Percentiles rank a stretch among this genome's conserved stretches.
These are phyloP conservation scores for Boletellus dicymbophilus DNA, from an alignment of 1,284 basidiomycete genomes.

Conservation along the genomic window DNA sequence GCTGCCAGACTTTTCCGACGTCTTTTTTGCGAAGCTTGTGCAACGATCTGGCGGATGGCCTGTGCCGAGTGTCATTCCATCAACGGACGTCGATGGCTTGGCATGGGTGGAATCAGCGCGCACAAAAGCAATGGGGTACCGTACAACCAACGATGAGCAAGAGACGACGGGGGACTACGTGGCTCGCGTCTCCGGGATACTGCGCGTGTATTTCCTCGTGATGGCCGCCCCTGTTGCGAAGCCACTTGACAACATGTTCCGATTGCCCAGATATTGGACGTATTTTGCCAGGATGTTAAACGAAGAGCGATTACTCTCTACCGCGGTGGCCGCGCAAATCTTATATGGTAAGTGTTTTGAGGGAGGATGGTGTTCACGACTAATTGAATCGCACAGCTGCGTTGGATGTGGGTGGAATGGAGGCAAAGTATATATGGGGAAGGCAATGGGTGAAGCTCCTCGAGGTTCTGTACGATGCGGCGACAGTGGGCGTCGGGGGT, in stretches of 20 bases:
- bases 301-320: conserved; percentile 50
- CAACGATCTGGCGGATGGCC: conserved; percentile 80
- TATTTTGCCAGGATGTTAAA: conserved; percentile 65
- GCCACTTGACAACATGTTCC: conserved; percentile 55
- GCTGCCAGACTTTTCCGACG: conserved; percentile 55
- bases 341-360: conserved; percentile 61
- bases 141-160: conserved; percentile 34
- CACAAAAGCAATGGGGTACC: conserved; percentile 72
- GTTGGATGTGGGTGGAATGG: conserved; percentile 70
- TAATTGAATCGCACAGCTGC: conserved; percentile 47
- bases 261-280: conserved; percentile 65
- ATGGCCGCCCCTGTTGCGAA: conserved; percentile 47
- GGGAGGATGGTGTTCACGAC: conserved; percentile 9
- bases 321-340: conserved; percentile 57
- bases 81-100: conserved; percentile 46
- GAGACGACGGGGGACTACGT: conserved; percentile 70
- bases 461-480: conserved; percentile 62
- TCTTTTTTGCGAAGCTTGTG: conserved; percentile 85
- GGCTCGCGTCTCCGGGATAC: conserved; percentile 77
- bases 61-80: conserved; percentile 56
- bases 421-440: conserved; percentile 68
- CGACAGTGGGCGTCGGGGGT: conserved; percentile 51
- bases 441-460: conserved; percentile 81
- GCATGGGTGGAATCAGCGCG: conserved; percentile 55
- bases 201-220: conserved; percentile 89